Conservation (phyloP, 2,329 filamentous ascomycete genomes). For the Cercospora sesami region DNA sequence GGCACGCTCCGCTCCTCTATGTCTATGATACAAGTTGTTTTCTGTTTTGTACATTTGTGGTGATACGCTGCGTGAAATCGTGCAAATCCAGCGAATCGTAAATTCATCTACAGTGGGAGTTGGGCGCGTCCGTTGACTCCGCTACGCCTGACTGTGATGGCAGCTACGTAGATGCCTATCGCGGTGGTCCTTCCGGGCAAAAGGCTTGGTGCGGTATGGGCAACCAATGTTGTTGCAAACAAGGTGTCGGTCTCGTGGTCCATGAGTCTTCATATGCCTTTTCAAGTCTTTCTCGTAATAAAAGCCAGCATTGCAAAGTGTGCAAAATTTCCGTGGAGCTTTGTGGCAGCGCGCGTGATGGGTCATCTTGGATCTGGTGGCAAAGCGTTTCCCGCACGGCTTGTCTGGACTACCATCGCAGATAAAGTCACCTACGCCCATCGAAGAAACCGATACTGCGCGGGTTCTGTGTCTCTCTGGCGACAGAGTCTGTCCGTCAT, state of each 20-base stretch:
- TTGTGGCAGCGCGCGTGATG: conserved; percentile 16
- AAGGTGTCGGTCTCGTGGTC: conserved; percentile 5
- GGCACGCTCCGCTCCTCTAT: background rate
- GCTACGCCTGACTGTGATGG: background rate
- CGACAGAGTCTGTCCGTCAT: background rate
- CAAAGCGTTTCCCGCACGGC: background rate
- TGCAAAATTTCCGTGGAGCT: background rate
- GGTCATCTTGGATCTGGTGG: background rate
- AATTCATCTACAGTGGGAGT: background rate
- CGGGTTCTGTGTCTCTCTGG: background rate
- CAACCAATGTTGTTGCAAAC: conserved; percentile 13
- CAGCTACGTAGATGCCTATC: background rate
- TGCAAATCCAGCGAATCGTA: background rate
- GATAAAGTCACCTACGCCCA: background rate
- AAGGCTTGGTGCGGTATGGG: conserved; percentile 6
- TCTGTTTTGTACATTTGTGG: background rate
- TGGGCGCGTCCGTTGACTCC: background rate
- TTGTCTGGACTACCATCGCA: conserved; percentile 4
- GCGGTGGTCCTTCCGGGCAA: conserved; percentile 11
- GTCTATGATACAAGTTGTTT: background rate
- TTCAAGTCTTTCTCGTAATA: conserved; percentile 13
- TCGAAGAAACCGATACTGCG: background rate
- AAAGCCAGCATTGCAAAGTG: background rate
- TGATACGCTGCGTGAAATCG: background rate
- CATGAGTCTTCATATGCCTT: conserved; percentile 12